Evolutionary conservation across 768 basidiomycete species (phyloP).

Genomic region (Strobilomyces confusus): DNA sequence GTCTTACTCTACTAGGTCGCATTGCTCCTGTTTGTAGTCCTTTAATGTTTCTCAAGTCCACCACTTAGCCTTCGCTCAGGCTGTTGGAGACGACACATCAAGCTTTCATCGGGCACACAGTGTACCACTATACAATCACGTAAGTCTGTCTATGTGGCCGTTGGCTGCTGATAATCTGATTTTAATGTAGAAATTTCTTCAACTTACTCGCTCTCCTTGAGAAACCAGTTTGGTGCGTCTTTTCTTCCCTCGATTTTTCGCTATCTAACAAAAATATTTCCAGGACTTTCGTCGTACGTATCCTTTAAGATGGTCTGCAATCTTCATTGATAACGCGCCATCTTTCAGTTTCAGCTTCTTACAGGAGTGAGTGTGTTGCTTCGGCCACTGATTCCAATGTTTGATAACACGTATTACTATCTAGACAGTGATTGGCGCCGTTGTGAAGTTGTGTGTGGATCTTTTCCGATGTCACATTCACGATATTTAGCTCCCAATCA

Average conservation of each 20-base stretch:
- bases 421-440: slow-evolving; percentile 49
- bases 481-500: not conserved
- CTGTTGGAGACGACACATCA: slow-evolving; percentile 46
- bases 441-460: slow-evolving; percentile 51
- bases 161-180: slow-evolving; percentile 1
- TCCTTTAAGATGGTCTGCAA: not conserved
- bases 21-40: slow-evolving; percentile 29
- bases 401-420: not conserved
- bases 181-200: slow-evolving; percentile 36
- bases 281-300: slow-evolving; percentile 49
- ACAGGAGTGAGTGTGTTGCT: slow-evolving; percentile 31
- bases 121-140: slow-evolving; percentile 56
- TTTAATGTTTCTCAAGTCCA: not conserved
- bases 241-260: not conserved
- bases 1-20: slow-evolving; percentile 24
- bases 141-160: slow-evolving; percentile 28
- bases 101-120: slow-evolving; percentile 45
- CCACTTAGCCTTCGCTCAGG: slow-evolving; percentile 29
- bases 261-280: slow-evolving; percentile 21
- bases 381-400: not conserved
- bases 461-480: not conserved
- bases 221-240: slow-evolving; percentile 43
- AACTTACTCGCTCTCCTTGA: slow-evolving; percentile 35
- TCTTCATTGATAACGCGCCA: not conserved
- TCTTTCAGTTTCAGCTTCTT: slow-evolving; percentile 40